Base-by-base conservation (phyloP, 352 stramenopile genomes). In the Globisporangium camurandrum region DNA sequence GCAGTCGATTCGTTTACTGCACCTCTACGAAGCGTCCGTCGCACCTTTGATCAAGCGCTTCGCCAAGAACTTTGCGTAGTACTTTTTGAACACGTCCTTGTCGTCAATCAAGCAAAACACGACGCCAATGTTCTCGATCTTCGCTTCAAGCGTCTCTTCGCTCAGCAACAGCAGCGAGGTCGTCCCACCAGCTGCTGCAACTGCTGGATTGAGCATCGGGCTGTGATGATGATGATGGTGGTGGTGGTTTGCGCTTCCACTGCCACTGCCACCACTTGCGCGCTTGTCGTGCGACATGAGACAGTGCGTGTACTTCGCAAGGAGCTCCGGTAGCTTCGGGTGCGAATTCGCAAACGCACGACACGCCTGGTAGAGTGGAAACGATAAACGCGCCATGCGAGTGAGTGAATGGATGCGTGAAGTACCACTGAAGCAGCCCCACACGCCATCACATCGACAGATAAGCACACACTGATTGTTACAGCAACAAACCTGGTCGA, bases 61-160 rank as follows among this genome's bases (percentile, higher is more conserved):
- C 7, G 83, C 75, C 36, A 93, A 49, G 57, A 86, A 87, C 49
- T 91, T 93, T 2, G 83, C 78, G 49, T 93, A 93, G 49, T 86
- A 92, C 42, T 90, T 90, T 54, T 93, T 91, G 78, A 93, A 93
- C 12, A 93, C 62, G 51, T 93, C 83, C 55, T 93, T 93, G 68
- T 93, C 83, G 28, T 93, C 80, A 42, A 93, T 86, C n/a, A 93
- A 64, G 46, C 80, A 91, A 52, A 93, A 93, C 20, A 93, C 83
- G 31, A 92, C 69, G 12, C 80, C 70, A 23, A 92, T 82, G 34
- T 82, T 84, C 43, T 89, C 75, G 42, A 93, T 86, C 57, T 88
- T 90, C 31, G 73, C 69, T 41, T 93, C 83, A 28, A 92, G 49
- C 22, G 51, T 73, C 27, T 85, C 80, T 37, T 86, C 80, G 28